Evolutionary conservation across 148 eudicot species (phyloP).

Genomic region (Chenopodium quinoa): DNA sequence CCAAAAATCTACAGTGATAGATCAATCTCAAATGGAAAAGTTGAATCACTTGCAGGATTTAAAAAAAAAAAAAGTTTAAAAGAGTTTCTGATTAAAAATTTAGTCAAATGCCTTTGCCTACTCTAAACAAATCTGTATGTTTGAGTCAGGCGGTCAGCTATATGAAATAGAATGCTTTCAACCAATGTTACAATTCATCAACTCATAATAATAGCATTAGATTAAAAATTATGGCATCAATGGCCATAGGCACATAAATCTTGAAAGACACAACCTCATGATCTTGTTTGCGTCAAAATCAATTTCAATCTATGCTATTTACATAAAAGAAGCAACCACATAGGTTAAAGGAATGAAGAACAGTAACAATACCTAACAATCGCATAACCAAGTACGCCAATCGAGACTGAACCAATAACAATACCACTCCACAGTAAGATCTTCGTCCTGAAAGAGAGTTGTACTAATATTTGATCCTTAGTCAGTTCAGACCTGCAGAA

Average conservation of each 20-base stretch:
- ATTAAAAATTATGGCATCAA: not conserved
- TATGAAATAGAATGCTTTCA: not conserved
- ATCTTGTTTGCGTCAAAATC: not conserved
- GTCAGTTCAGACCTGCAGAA: conserved; percentile 63
- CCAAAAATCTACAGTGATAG: not conserved
- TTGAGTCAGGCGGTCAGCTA: too few species aligned
- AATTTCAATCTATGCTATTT: not conserved
- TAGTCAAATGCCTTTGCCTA: not conserved
- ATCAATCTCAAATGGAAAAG: not conserved
- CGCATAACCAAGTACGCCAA: conserved; percentile 68
- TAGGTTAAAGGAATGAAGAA: not conserved
- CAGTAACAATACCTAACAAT: conserved; percentile 46
- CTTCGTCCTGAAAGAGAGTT: conserved; percentile 54
- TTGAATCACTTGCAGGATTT: not conserved
- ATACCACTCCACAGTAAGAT: conserved; percentile 67
- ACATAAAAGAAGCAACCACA: not conserved
- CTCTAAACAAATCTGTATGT: not conserved
- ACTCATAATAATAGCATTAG: not conserved
- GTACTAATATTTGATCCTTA: conserved; percentile 71
- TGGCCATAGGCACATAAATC: not conserved
- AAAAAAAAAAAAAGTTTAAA: too few species aligned
- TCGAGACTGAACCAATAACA: conserved; percentile 59
- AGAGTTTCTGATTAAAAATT: not conserved
- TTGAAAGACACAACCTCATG: too few species aligned
- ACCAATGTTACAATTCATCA: not conserved